These are phyloP conservation scores for Umbilicaria muhlenbergii DNA, from an alignment of 495 filamentous ascomycete species.

Conservation along the genomic window DNA sequence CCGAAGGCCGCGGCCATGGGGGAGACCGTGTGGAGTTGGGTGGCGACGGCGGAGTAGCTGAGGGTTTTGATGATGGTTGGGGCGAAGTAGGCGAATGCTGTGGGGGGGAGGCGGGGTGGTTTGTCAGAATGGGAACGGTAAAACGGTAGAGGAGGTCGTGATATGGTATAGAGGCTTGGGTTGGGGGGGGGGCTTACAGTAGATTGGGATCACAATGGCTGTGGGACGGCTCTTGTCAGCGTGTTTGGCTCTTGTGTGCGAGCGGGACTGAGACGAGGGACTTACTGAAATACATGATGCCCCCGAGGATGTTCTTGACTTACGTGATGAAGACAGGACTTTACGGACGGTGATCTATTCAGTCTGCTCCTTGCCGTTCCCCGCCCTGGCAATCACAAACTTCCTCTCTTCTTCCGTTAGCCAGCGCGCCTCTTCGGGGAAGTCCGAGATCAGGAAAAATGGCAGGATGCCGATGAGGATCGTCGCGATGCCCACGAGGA, in stretches of 20 bases:
- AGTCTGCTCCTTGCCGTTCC: constrained; percentile 1
- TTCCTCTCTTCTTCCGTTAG: constrained; percentile 11
- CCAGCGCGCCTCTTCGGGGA: constrained; percentile 18
- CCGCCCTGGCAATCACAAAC: not conserved
- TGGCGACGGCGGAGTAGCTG: constrained; percentile 27
- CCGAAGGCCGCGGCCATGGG: constrained; percentile 27
- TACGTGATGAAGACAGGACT: constrained; percentile 7
- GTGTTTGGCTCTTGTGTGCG: not conserved
- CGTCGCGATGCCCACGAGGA: constrained; percentile 13
- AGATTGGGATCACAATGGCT: constrained; percentile 13
- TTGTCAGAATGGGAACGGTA: not conserved
- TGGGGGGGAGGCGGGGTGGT: not conserved
- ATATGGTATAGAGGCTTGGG: not conserved
- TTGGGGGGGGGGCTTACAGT: constrained; percentile 1
- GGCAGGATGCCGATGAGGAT: constrained; percentile 11
- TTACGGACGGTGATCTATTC: constrained; percentile 1
- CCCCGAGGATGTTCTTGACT: constrained; percentile 13
- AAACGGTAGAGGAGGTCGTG: too few species aligned
- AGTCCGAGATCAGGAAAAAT: constrained; percentile 20
- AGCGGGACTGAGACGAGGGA: not conserved
- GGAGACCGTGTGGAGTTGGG: constrained; percentile 33
- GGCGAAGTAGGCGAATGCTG: constrained; percentile 15
- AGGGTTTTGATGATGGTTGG: constrained; percentile 27
- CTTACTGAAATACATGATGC: constrained; percentile 17
- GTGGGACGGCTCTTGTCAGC: not conserved